Conservation (phyloP, 1,284 basidiomycete genomes). For the Marasmius fiardii region DNA sequence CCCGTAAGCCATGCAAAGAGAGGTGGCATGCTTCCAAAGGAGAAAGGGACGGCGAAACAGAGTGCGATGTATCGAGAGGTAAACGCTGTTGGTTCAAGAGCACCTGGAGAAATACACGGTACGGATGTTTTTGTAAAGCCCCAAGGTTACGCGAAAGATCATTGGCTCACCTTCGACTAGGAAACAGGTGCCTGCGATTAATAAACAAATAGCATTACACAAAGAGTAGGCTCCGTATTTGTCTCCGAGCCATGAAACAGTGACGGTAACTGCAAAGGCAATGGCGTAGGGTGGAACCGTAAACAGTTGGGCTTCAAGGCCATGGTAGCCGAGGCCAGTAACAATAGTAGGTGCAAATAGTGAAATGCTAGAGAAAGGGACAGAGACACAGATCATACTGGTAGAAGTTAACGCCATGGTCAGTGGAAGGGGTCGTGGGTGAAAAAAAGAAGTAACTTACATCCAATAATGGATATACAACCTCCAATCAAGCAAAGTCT, state of each 20-base stretch:
- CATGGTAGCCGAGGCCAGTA: slow-evolving; percentile 39
- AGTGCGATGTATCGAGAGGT: slow-evolving; percentile 31
- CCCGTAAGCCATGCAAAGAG: slow-evolving; percentile 35
- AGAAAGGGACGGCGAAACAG: slow-evolving; percentile 30
- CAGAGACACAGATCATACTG: slow-evolving; percentile 27
- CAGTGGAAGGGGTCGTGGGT: background rate
- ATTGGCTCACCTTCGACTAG: slow-evolving; percentile 12
- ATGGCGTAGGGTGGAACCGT: slow-evolving; percentile 52
- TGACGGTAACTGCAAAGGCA: slow-evolving; percentile 30
- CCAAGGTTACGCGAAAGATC: too few species aligned
- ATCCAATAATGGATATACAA: slow-evolving; percentile 28
- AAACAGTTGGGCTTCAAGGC: slow-evolving; percentile 49
- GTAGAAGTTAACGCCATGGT: too few species aligned
- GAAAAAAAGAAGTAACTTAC: slow-evolving; percentile 3
- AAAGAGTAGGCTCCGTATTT: slow-evolving; percentile 8
- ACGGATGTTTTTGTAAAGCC: too few species aligned
- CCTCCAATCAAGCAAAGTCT: slow-evolving; percentile 26
- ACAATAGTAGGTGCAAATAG: slow-evolving; percentile 35
- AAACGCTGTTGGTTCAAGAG: slow-evolving; percentile 8
- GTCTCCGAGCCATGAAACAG: slow-evolving; percentile 19
- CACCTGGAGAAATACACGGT: background rate
- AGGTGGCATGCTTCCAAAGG: slow-evolving; percentile 32
- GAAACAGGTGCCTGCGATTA: slow-evolving; percentile 24
- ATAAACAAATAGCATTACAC: slow-evolving; percentile 15
- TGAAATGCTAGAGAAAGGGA: slow-evolving; percentile 31